These are phyloP conservation scores for Solanum clarkiae DNA, from an alignment of 257 asterid genomes.

Conservation along the genomic window DNA sequence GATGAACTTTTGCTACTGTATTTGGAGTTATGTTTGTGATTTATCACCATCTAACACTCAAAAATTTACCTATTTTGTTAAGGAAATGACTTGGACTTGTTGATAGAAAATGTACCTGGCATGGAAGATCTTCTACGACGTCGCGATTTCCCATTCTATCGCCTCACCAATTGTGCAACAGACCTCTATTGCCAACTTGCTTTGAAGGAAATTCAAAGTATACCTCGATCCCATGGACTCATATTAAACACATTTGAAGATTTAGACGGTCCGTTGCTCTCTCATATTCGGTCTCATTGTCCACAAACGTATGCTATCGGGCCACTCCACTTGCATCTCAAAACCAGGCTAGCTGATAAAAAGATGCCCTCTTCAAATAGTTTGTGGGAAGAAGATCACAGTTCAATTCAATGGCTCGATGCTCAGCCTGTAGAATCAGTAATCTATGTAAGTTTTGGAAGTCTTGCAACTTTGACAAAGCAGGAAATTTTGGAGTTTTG, in stretches of 20 bases:
- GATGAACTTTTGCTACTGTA: neutral
- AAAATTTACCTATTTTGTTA: neutral
- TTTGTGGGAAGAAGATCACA: constrained; percentile 8
- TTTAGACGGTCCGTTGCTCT: constrained; percentile 9
- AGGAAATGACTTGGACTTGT: neutral
- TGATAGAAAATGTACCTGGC: constrained; percentile 12
- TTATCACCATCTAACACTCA: neutral
- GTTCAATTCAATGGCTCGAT: constrained; percentile 17
- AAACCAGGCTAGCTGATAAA: neutral
- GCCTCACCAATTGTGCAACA: constrained; percentile 1
- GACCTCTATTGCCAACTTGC: neutral
- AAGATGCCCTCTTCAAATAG: neutral
- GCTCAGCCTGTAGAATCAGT: constrained; percentile 15
- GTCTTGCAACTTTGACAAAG: constrained; percentile 6
- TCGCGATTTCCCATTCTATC: constrained; percentile 18
- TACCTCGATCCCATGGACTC: constrained; percentile 8
- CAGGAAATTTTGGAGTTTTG: constrained; percentile 10
- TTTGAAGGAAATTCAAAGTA: neutral
- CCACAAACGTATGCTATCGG: constrained; percentile 18
- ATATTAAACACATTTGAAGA: constrained; percentile 27
- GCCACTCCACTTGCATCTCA: constrained; percentile 12
- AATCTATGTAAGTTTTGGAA: constrained; percentile 24
- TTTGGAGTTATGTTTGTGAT: neutral
- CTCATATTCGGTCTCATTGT: constrained; percentile 2
- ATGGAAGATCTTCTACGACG: constrained; percentile 16